phyloP scores from a whole-genome alignment of 202 grass and related monocot genomes.

The Sporobolus alterniflorus region DNA sequence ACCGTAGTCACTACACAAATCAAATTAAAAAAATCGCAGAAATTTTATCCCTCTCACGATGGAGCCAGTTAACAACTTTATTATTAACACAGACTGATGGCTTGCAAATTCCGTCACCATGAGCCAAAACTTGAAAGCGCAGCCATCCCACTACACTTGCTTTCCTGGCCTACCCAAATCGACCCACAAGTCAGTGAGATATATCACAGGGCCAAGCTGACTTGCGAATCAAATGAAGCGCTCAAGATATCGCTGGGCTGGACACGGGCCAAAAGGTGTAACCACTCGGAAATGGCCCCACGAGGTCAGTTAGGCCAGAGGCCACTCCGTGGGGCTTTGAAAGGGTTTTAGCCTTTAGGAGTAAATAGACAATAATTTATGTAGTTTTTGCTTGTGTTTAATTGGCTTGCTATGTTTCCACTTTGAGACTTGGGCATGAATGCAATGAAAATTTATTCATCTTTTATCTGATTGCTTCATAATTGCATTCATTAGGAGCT shows the following conservation, averaged over 20 bases:
- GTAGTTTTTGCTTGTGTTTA: background rate
- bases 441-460: constrained; percentile 4
- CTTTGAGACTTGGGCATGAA: constrained; percentile 4
- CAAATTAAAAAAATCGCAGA: too few species aligned
- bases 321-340: constrained; percentile 31
- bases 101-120: background rate
- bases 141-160: background rate
- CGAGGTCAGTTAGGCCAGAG: constrained; percentile 23
- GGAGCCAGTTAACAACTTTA: too few species aligned
- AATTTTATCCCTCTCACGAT: too few species aligned
- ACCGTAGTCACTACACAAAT: too few species aligned
- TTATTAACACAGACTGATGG: too few species aligned
- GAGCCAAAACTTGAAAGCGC: background rate
- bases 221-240: background rate
- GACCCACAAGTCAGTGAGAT: background rate
- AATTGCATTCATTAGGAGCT: background rate
- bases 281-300: background rate
- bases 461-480: background rate
- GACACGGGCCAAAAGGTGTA: background rate
- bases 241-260: constrained; percentile 16
- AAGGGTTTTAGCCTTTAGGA: constrained; percentile 32
- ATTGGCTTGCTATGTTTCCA: background rate
- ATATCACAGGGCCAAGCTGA: background rate
- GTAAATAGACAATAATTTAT: background rate
- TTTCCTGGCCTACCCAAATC: too few species aligned